A percentile compares a stretch with the other conserved stretches of the same genome.
Evolutionary conservation across 139 green algal genomes (phyloP).

Genomic region (Microglena sp.): DNA sequence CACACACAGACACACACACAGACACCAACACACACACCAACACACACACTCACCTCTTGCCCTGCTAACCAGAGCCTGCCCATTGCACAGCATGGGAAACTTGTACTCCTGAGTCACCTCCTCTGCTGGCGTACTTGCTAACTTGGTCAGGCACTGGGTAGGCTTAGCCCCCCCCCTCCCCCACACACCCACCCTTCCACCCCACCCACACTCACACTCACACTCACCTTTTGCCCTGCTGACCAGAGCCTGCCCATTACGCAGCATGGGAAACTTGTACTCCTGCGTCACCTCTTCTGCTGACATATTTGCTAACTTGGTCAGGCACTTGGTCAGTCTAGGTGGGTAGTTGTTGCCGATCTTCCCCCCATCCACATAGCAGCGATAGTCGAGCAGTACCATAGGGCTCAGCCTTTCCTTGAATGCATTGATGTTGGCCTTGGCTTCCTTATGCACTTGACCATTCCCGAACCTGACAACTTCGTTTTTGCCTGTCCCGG

Average conservation of each 20-base stretch:
- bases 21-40: no score
- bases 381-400: constrained; percentile 43
- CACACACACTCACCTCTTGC: constrained; percentile 11
- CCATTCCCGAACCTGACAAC: constrained; percentile 29
- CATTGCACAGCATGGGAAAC: no score
- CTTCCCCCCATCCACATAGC: constrained; percentile 22
- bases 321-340: constrained; percentile 23
- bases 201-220: no score
- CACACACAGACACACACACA: no score
- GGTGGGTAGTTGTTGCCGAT: constrained; percentile 30
- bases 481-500: constrained; percentile 37
- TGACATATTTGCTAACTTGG: constrained; percentile 19
- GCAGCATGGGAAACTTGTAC: constrained; percentile 24
- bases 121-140: no score
- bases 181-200: no score
- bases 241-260: constrained; percentile 14
- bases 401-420: constrained; percentile 34
- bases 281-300: constrained; percentile 7
- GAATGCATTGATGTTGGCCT: neutral
- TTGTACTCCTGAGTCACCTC: no score
- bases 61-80: no score
- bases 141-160: no score
- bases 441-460: constrained; percentile 15
- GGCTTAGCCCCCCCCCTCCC: no score
- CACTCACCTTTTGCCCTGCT: constrained; percentile 16